Conservation (phyloP, 2,329 filamentous ascomycete genomes). For the Trichophyton simii region DNA sequence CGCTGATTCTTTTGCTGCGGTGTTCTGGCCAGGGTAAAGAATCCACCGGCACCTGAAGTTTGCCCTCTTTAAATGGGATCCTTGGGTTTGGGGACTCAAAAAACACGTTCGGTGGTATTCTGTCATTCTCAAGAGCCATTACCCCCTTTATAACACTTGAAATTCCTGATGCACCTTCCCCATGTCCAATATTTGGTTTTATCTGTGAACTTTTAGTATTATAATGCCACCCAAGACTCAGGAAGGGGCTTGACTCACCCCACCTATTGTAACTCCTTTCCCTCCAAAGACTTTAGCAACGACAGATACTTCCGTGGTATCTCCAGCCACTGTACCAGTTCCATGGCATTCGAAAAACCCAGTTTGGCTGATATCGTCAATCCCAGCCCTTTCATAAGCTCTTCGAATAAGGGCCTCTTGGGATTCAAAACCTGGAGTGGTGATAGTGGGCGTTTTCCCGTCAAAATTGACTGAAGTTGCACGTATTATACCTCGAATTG, state of each 20-base stretch:
- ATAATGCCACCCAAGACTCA: constrained; percentile 12
- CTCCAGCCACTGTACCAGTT: constrained; percentile 26
- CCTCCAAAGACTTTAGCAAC: constrained; percentile 12
- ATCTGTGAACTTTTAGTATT: constrained; percentile 5
- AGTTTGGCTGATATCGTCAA: constrained; percentile 8
- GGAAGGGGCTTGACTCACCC: constrained; percentile 3
- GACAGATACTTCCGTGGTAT: constrained; percentile 16
- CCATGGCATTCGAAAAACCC: constrained; percentile 16
- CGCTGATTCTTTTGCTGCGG: constrained; percentile 17
- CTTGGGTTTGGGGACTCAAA: constrained; percentile 20
- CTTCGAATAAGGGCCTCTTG: constrained; percentile 22
- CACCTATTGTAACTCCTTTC: constrained; percentile 15
- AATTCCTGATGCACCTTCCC: constrained; percentile 19
- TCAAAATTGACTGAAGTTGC: constrained; percentile 21
- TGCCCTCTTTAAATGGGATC: constrained; percentile 12
- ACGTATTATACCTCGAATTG: constrained; percentile 26
- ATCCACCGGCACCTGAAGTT: constrained; percentile 14
- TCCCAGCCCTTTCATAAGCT: constrained; percentile 21
- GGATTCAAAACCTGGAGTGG: constrained; percentile 13
- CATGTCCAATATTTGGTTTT: constrained; percentile 20
- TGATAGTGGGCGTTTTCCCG: constrained; percentile 18
- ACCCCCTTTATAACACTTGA: constrained; percentile 19
- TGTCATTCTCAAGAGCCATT: constrained; percentile 17
- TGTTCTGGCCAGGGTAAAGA: constrained; percentile 19
- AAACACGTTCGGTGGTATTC: constrained; percentile 20